These are phyloP conservation scores for Rhizoclosmatium sp. DNA, from an alignment of 192 early-diverging fungal species.

Conservation along the genomic window DNA sequence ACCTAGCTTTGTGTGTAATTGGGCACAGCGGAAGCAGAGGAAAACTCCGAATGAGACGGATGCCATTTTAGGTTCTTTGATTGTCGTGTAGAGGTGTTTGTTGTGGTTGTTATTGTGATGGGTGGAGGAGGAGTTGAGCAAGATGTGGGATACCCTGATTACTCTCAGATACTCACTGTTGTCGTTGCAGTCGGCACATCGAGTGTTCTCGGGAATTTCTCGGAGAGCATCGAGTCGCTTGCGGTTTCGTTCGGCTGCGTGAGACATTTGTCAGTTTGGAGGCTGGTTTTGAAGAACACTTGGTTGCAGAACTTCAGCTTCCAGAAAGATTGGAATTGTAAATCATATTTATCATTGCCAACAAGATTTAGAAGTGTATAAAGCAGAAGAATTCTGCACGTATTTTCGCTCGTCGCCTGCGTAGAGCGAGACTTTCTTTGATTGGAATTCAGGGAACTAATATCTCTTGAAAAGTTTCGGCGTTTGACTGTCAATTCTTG, in stretches of 20 bases:
- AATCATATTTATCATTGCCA: too few relatives aligned
- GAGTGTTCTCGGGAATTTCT: conserved; percentile 51
- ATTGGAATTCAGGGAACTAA: too few relatives aligned
- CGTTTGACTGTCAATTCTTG: too few relatives aligned
- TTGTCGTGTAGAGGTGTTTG: too few relatives aligned
- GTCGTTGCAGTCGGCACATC: conserved; percentile 57
- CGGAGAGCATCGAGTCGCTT: conserved; percentile 49
- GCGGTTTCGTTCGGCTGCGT: conserved; percentile 43
- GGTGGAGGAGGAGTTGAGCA: not conserved
- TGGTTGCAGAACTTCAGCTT: too few relatives aligned
- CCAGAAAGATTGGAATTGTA: too few relatives aligned
- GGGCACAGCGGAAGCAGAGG: conserved; percentile 54
- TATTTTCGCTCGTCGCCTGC: too few relatives aligned
- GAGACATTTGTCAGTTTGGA: not conserved
- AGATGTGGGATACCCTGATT: not conserved
- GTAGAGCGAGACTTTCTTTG: too few relatives aligned
- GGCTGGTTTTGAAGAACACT: too few relatives aligned
- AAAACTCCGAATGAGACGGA: conserved; percentile 52
- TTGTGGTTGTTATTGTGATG: not conserved
- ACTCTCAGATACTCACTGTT: conserved; percentile 26
- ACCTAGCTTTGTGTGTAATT: conserved; percentile 65
- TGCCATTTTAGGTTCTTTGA: conserved; percentile 51
- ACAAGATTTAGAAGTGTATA: too few relatives aligned
- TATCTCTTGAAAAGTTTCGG: too few relatives aligned
- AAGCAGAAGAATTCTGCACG: too few relatives aligned